Conservation (phyloP, 2,329 filamentous ascomycete genomes). For the Phyllosticta paracitricarpa region DNA sequence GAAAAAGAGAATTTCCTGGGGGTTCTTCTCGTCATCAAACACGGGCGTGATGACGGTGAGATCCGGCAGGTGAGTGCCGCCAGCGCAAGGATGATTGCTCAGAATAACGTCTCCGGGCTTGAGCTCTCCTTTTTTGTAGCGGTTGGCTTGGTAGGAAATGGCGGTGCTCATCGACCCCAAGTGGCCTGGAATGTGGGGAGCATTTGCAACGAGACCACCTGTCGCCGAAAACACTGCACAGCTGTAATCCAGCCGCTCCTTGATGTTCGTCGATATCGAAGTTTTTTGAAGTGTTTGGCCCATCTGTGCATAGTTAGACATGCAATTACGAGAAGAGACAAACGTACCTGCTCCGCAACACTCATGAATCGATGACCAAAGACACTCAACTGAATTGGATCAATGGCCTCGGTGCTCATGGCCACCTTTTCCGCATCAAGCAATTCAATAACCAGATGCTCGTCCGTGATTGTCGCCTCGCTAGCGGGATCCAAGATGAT, state of each 20-base stretch:
- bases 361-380: conserved; percentile 19
- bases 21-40: conserved; percentile 15
- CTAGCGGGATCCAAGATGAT: conserved; percentile 29
- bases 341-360: conserved; percentile 15
- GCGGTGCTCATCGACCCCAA: conserved; percentile 19
- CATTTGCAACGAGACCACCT: conserved; percentile 19
- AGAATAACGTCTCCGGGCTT: conserved; percentile 20
- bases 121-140: conserved; percentile 14
- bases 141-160: conserved; percentile 19
- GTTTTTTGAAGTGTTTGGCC: conserved; percentile 18
- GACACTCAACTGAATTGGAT: conserved; percentile 14
- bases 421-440: conserved; percentile 24
- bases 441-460: conserved; percentile 32
- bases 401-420: conserved; percentile 7
- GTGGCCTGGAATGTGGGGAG: conserved; percentile 20
- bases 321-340: not conserved
- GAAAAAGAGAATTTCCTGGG: conserved; percentile 18
- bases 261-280: conserved; percentile 18
- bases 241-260: conserved; percentile 20
- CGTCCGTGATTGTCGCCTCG: conserved; percentile 20
- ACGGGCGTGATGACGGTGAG: conserved; percentile 21
- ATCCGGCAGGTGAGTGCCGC: conserved; percentile 22
- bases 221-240: conserved; percentile 18
- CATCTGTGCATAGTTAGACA: conserved; percentile 12
- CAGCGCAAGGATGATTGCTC: conserved; percentile 20